phyloP scores from a whole-genome alignment of 805 yeast species.

The Ogataea ramenticola region DNA sequence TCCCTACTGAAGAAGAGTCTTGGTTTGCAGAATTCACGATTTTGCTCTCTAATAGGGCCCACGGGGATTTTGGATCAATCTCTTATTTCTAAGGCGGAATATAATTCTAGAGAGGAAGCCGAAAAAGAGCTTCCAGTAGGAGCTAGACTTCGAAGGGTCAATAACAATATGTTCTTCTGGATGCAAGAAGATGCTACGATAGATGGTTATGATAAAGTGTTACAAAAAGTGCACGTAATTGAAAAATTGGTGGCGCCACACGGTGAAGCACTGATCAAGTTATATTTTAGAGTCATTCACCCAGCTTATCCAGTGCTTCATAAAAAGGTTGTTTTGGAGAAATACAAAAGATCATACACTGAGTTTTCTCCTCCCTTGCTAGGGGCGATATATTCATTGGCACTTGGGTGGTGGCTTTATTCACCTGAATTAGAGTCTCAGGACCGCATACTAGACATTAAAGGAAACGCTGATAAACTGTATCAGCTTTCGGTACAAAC shows the following conservation, averaged over 20 bases:
- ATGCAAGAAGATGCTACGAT: slow-evolving; percentile 3
- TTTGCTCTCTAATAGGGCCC: slow-evolving; percentile 2
- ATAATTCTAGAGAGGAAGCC: slow-evolving; percentile 2
- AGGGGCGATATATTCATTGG: slow-evolving; percentile 73
- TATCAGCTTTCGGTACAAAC: slow-evolving; percentile 1
- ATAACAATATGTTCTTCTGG: slow-evolving; percentile 1
- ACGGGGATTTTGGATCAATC: slow-evolving; percentile 1
- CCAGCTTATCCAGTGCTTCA: slow-evolving; percentile 78
- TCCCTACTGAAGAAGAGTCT: slow-evolving; percentile 3
- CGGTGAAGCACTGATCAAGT: slow-evolving; percentile 53
- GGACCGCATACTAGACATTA: background rate
- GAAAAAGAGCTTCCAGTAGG: slow-evolving; percentile 3
- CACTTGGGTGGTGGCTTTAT: slow-evolving; percentile 67
- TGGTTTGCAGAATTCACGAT: slow-evolving; percentile 4
- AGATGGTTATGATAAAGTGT: slow-evolving; percentile 1
- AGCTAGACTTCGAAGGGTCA: slow-evolving; percentile 1
- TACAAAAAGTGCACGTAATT: slow-evolving; percentile 42
- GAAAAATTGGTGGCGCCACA: slow-evolving; percentile 72
- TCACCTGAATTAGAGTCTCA: background rate
- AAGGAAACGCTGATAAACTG: background rate
- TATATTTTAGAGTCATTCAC: slow-evolving; percentile 68
- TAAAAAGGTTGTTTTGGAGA: slow-evolving; percentile 74
- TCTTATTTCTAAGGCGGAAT: background rate
- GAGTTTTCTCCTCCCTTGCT: slow-evolving; percentile 75
- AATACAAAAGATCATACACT: slow-evolving; percentile 70